Percentiles rank a stretch among this genome's conserved stretches.
Conservation (phyloP, 805 yeast genomes). For the Ogataea polymorpha region DNA sequence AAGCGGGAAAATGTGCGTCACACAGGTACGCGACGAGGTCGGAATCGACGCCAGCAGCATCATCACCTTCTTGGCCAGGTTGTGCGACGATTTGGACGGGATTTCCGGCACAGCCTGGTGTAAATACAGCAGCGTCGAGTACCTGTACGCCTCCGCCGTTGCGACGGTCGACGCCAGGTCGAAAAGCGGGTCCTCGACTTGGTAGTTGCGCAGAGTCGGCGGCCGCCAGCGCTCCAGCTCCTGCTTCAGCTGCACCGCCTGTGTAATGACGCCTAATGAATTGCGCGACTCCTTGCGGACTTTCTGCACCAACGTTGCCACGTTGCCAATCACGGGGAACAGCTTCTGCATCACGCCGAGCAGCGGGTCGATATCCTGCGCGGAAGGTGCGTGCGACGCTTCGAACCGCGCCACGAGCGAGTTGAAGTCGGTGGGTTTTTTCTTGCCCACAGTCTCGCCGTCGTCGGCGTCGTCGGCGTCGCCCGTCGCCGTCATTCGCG, state of each 20-base stretch:
- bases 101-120: slow-evolving; percentile 73
- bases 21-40: slow-evolving; percentile 49
- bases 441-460: slow-evolving; percentile 10
- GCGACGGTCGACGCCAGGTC: slow-evolving; percentile 60
- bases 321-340: slow-evolving; percentile 62
- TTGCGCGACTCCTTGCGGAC: slow-evolving; percentile 40
- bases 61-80: slow-evolving; percentile 57
- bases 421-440: slow-evolving; percentile 18
- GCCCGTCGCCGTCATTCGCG: slow-evolving; percentile 57
- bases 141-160: slow-evolving; percentile 69
- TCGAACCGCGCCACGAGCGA: slow-evolving; percentile 40
- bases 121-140: slow-evolving; percentile 53
- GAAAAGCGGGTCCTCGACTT: slow-evolving; percentile 44
- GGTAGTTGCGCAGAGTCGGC: slow-evolving; percentile 33
- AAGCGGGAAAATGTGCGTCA: slow-evolving; percentile 64
- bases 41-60: slow-evolving; percentile 64
- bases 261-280: slow-evolving; percentile 46
- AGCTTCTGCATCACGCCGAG: slow-evolving; percentile 65
- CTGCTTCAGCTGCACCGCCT: slow-evolving; percentile 52
- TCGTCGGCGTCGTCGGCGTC: slow-evolving; percentile 34
- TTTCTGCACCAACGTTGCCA: slow-evolving; percentile 52
- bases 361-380: slow-evolving; percentile 54
- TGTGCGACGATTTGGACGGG: slow-evolving; percentile 52
- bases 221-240: slow-evolving; percentile 60
- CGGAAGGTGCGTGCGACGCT: slow-evolving; percentile 32